Evolutionary conservation across 495 filamentous ascomycete genomes (phyloP).

Genomic region (Aspergillus hancockii): DNA sequence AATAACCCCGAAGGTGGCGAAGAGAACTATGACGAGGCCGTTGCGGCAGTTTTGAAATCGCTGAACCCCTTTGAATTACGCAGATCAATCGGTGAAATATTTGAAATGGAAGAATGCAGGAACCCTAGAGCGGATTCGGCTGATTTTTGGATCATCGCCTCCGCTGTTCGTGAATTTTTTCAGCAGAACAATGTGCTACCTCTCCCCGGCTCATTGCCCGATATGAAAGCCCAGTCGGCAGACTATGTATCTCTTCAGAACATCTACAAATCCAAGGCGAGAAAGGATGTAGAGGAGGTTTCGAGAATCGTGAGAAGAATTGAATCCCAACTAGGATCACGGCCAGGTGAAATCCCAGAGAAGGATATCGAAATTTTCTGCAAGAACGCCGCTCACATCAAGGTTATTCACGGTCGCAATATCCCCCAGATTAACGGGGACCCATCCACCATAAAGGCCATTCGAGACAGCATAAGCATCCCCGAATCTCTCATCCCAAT

Average conservation of each 20-base stretch:
- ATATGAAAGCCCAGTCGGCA: constrained; percentile 95
- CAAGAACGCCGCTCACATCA: constrained; percentile 92
- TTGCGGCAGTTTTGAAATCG: constrained; percentile 81
- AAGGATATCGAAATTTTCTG: constrained; percentile 91
- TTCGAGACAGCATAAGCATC: constrained; percentile 36
- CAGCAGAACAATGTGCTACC: constrained; percentile 69
- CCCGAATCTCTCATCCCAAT: constrained; percentile 70
- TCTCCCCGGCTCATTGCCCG: constrained; percentile 83
- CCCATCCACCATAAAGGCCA: constrained; percentile 29
- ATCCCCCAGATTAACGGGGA: constrained; percentile 49
- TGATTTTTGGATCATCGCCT: constrained; percentile 88
- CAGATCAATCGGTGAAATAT: constrained; percentile 71
- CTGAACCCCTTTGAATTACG: constrained; percentile 67
- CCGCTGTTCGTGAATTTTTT: constrained; percentile 77
- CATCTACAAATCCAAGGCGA: constrained; percentile 89
- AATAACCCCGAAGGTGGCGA: constrained; percentile 84
- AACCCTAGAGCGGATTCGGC: constrained; percentile 42
- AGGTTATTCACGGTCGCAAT: constrained; percentile 69
- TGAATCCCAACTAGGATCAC: constrained; percentile 52
- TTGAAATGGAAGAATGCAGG: constrained; percentile 64
- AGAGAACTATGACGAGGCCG: constrained; percentile 96
- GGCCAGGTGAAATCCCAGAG: constrained; percentile 55
- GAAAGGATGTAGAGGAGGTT: constrained; percentile 77
- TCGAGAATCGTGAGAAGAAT: constrained; percentile 63
- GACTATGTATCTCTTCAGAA: constrained; percentile 93